These are phyloP conservation scores for Fusarium miscanthi DNA, from an alignment of 2,329 filamentous ascomycete species.

Conservation along the genomic window DNA sequence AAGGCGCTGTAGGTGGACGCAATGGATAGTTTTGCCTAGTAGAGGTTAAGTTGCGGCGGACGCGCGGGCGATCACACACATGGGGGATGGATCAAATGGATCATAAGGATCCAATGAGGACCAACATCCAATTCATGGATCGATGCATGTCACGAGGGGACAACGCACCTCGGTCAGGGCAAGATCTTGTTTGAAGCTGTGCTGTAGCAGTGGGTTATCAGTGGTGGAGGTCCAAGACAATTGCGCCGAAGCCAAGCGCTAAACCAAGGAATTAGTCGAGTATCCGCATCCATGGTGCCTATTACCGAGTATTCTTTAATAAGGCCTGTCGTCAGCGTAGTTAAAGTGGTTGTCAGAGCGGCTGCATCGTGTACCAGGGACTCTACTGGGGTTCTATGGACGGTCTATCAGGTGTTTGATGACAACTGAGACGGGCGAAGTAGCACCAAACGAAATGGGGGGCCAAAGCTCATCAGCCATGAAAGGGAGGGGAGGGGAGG, in stretches of 20 bases:
- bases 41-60: slow-evolving; percentile 35
- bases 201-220: slow-evolving; percentile 9
- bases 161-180: slow-evolving; percentile 18
- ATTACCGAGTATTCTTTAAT: not conserved
- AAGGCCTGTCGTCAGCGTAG: not conserved
- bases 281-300: slow-evolving; percentile 1
- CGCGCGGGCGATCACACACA: slow-evolving; percentile 38
- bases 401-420: slow-evolving; percentile 4
- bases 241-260: slow-evolving; percentile 22
- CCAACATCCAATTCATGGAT: slow-evolving; percentile 20
- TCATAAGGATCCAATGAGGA: slow-evolving; percentile 26
- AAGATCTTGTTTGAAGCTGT: not conserved
- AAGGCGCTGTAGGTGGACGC: slow-evolving; percentile 18
- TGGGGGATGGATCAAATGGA: not conserved
- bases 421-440: slow-evolving; percentile 3
- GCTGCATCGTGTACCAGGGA: slow-evolving; percentile 19
- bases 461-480: slow-evolving; percentile 28
- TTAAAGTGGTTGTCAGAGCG: slow-evolving; percentile 26
- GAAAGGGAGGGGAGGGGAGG: slow-evolving; percentile 22
- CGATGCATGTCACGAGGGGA: slow-evolving; percentile 36
- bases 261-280: slow-evolving; percentile 3
- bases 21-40: slow-evolving; percentile 25
- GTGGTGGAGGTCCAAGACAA: slow-evolving; percentile 23
- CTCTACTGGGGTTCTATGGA: slow-evolving; percentile 19
- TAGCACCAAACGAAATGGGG: slow-evolving; percentile 26